Base-by-base conservation (phyloP, 495 filamentous ascomycete species). In the Hypoxylon crocopeplum region DNA sequence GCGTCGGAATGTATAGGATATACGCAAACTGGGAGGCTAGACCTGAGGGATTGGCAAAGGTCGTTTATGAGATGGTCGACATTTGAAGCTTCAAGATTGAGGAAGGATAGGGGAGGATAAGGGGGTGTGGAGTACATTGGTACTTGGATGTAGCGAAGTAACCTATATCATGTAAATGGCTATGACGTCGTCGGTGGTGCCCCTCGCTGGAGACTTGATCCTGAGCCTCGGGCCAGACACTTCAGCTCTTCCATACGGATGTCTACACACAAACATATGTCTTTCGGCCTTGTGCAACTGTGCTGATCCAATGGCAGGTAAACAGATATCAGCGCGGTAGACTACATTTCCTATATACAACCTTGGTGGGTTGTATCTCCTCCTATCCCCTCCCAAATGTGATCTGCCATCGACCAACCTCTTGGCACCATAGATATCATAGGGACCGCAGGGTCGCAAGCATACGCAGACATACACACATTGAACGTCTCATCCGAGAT, bases 321-420 rank as follows among this genome's bases (percentile, higher is more conserved):
- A 59, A 58, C 60, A 64, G 39, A 54, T 64, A 59, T 47, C 41
- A 49, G 37, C n/a, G 39, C 38, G 54, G 60, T 48, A 59, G 37
- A 49, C 48, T 16, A 54, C 53, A 48, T 50, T 41, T 40, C 19
- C 8, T 44, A 48, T 58, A 59, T 57, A 59, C 48, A 37, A 42
- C 56, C 52, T 30, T 37, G 29, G 7, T 53, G 19, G 49, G 21
- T 32, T 34, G 38, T 33, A n/a, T n/a, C n/a, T n/a, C n/a, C n/a
- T n/a, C n/a, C n/a, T 25, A 13, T 41, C 39, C 36, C 47, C 47
- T 58, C 25, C 39, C 32, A 41, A 34, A 42, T 19, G 27, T 45
- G 60, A 59, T 64, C 60, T 41, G 16, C 54, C 49, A 50, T 55
- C 48, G 21, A 53, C 48, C 54, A 47, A 39, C 60, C 30, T 59